Percentiles rank a stretch among this genome's conserved stretches.
Evolutionary conservation across 2,329 filamentous ascomycete species (phyloP).

Genomic region (Cryphonectria radicalis): DNA sequence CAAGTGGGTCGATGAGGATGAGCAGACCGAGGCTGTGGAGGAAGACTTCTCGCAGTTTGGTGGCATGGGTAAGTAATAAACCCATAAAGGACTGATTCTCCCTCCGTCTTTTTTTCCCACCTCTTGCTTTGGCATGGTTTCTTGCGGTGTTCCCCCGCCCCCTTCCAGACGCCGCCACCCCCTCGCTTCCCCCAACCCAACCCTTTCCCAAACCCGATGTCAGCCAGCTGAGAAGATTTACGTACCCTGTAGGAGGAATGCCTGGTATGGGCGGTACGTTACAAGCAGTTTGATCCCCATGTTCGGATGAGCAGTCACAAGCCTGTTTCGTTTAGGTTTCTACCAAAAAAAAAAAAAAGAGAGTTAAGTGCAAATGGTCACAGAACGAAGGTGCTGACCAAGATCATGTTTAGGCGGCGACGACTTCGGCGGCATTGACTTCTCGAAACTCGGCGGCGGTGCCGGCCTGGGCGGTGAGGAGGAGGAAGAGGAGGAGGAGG

Average conservation of each 20-base stretch:
- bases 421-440: conserved; percentile 85
- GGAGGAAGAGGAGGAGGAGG: conserved; percentile 57
- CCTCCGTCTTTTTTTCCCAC: not conserved
- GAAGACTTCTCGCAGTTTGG: conserved; percentile 75
- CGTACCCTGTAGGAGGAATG: conserved; percentile 52
- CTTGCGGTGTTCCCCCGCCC: conserved; percentile 10
- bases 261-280: conserved; percentile 57
- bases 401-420: conserved; percentile 17
- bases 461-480: conserved; percentile 54
- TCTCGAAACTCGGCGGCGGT: conserved; percentile 82
- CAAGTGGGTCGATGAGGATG: conserved; percentile 99
- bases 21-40: conserved; percentile 88
- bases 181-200: not conserved
- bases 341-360: not conserved
- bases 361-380: not conserved
- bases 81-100: conserved; percentile 7
- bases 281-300: conserved; percentile 11
- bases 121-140: not conserved
- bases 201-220: not conserved
- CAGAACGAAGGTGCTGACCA: conserved; percentile 15
- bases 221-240: conserved; percentile 31
- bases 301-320: conserved; percentile 2
- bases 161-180: not conserved
- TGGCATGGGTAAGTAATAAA: conserved; percentile 62
- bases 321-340: not conserved